Percentiles rank a stretch among this genome's conserved stretches.
phyloP scores from a whole-genome alignment of 176 grass and related monocot genomes.

The sorghum (Sorghum bicolor) region Sorghum_bicolor_NCBIv3 NC_012875.2:47901001-47901500 shows the following conservation, averaged over 20 bases:
- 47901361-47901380: too few species aligned
- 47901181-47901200: background rate
- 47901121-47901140: background rate
- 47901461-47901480: background rate
- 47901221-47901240: background rate
- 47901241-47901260: background rate
- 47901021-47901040: background rate
- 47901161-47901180: background rate
- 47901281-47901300: background rate
- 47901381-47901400: background rate
- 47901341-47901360: background rate
- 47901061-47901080: background rate
- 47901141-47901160: background rate
- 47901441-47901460: background rate
- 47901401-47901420: background rate
- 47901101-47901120: background rate
- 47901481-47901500: background rate
- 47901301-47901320: background rate
- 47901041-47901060: constrained; percentile 8
- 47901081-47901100: constrained; percentile 1
- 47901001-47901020: background rate
- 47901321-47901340: background rate
- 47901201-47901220: background rate
- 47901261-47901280: background rate
- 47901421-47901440: background rate